Base-by-base conservation (phyloP, 345 rosid species). In the Populus deltoides region DNA sequence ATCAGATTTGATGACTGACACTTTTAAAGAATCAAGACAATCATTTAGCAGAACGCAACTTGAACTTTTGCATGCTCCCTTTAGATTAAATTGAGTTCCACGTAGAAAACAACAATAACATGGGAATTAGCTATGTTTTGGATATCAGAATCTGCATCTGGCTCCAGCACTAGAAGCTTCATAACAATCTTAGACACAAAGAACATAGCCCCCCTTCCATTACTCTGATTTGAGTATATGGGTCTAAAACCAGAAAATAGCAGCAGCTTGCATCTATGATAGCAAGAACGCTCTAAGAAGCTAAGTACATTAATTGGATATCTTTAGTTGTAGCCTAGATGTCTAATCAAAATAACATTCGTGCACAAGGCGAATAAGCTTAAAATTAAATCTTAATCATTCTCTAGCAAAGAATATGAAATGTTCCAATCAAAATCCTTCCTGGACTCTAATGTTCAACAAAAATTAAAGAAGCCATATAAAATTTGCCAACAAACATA, bases 401-500 rank as follows among this genome's bases (percentile, higher is more conserved):
- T 69, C 29, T 47, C 53, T 41, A 18, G 57, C 65, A 1, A 55
- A 55, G 22, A 5, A 36, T 11, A 72, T 22, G 39, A 35, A 31
- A 59, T 22, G 35, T n/a, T 22, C 67, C 43, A 12, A 36, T 33
- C 67, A 38, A 13, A 8, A 73, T 29, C 57, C 36, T 63, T 68
- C 25, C 57, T 16, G 62, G 45, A 38, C 62, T 43, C 61, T 57
- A 55, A 55, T 69, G 41, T 7, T 59, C 41, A 31, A 12, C 43
- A 24, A 73, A 13, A 29, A 25, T 5, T 2, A 11, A 51, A 45
- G 61, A 45, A 71, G 59, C 29, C 29, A 8, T 38, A 51, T 65
- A 31, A 72, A n/a, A 70, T 29, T 36, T 73, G 49, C 45, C 29
- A 6, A 8, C 74, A 66, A 75, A 70, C 73, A 25, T 71, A 90